Evolutionary conservation across 2,329 filamentous ascomycete genomes (phyloP).

Genomic region (Pseudopithomyces maydicus): DNA sequence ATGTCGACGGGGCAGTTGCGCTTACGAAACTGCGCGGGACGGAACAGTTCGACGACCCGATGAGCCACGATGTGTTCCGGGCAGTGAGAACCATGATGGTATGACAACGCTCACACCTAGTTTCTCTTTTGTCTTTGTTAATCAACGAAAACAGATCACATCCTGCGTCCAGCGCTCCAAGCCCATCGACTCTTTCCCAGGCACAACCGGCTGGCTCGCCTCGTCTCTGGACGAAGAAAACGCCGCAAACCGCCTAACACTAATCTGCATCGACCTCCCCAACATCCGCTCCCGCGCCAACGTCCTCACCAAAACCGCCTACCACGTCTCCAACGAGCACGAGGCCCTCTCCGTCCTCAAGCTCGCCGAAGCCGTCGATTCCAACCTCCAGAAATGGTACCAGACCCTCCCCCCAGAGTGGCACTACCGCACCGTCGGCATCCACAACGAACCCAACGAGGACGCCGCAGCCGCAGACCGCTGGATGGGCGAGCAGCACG

Average conservation of each 20-base stretch:
- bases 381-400: constrained; percentile 44
- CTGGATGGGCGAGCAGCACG: constrained; percentile 47
- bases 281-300: constrained; percentile 43
- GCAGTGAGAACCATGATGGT: constrained; percentile 50
- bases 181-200: constrained; percentile 46
- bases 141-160: constrained; percentile 37
- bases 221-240: constrained; percentile 42
- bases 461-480: constrained; percentile 34
- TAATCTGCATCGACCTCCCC: constrained; percentile 47
- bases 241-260: constrained; percentile 46
- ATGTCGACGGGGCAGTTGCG: constrained; percentile 48
- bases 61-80: constrained; percentile 46
- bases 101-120: constrained; percentile 1
- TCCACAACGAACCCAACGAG: constrained; percentile 32
- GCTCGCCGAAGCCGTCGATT: constrained; percentile 44
- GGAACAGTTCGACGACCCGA: constrained; percentile 45
- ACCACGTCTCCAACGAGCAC: constrained; percentile 19
- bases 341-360: constrained; percentile 42
- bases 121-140: neutral
- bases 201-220: constrained; percentile 40
- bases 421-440: constrained; percentile 39
- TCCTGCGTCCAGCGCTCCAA: constrained; percentile 46
- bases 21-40: constrained; percentile 45
- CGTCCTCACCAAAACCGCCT: constrained; percentile 30
- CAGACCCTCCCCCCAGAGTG: constrained; percentile 41